Percentiles rank a stretch among this genome's conserved stretches.
These are phyloP conservation scores for Ogataea trehalophila DNA, from an alignment of 805 yeast species.

Conservation along the genomic window DNA sequence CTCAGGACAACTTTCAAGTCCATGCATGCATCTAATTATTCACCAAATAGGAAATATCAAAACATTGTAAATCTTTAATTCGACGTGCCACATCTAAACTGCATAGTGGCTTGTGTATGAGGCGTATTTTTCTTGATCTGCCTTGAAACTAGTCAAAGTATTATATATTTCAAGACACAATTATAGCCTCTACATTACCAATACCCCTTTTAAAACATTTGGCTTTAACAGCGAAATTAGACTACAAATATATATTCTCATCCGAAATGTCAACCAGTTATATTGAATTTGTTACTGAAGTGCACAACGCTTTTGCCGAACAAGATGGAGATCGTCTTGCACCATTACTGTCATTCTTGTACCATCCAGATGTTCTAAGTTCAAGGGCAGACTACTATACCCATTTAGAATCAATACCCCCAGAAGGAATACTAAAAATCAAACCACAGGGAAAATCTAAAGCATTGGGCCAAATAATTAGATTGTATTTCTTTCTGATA, in stretches of 20 bases:
- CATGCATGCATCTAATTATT: too few relatives aligned
- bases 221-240: too few relatives aligned
- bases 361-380: slow-evolving; percentile 15
- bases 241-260: too few relatives aligned
- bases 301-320: slow-evolving; percentile 7
- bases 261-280: slow-evolving; percentile 1
- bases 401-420: slow-evolving; percentile 11
- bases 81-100: background rate
- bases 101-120: background rate
- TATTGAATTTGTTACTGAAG: slow-evolving; percentile 9
- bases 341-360: slow-evolving; percentile 11
- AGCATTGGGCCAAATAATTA: slow-evolving; percentile 1
- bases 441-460: background rate
- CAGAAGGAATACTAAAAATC: slow-evolving; percentile 6
- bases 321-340: slow-evolving; percentile 10
- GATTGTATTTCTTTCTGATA: slow-evolving; percentile 10
- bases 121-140: background rate
- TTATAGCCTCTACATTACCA: too few relatives aligned
- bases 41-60: slow-evolving; percentile 9
- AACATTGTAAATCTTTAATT: background rate
- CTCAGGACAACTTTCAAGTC: too few relatives aligned
- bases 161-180: too few relatives aligned
- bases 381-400: slow-evolving; percentile 13
- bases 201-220: too few relatives aligned
- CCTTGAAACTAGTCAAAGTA: too few relatives aligned